phyloP scores from a whole-genome alignment of 108 stramenopile genomes.

The Pseudonitzschia multiseries region DNA sequence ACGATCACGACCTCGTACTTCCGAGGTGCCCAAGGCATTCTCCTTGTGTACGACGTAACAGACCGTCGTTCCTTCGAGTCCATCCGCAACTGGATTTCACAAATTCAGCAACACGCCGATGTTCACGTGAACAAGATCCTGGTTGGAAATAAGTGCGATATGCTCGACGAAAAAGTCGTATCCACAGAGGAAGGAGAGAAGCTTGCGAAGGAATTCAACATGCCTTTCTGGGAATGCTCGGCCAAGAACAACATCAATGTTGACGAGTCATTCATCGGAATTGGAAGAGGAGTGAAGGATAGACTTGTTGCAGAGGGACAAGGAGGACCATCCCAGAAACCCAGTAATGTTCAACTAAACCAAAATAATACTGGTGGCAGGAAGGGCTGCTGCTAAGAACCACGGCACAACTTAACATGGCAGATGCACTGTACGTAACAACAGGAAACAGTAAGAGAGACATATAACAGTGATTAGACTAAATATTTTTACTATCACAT shows the following conservation, averaged over 20 bases:
- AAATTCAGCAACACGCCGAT: slow-evolving; percentile 97
- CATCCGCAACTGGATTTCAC: slow-evolving; percentile 97
- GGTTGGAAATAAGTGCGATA: slow-evolving; percentile 99
- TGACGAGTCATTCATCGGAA: slow-evolving; percentile 82
- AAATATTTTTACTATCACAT: neutral
- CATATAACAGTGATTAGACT: neutral
- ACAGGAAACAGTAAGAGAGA: neutral
- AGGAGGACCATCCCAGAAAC: slow-evolving; percentile 59
- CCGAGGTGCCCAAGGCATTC: slow-evolving; percentile 96
- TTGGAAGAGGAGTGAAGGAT: slow-evolving; percentile 85
- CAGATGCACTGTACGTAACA: neutral
- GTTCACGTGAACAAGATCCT: slow-evolving; percentile 96
- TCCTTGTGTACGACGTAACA: slow-evolving; percentile 98
- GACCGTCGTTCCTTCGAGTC: slow-evolving; percentile 96
- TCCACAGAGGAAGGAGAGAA: slow-evolving; percentile 91
- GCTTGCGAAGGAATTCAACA: slow-evolving; percentile 92
- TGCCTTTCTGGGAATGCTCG: slow-evolving; percentile 96
- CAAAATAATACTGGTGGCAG: slow-evolving; percentile 17
- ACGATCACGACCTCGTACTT: slow-evolving; percentile 96
- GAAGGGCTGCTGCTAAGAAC: slow-evolving; percentile 34
- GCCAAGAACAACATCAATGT: slow-evolving; percentile 96
- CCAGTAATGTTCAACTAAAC: slow-evolving; percentile 21
- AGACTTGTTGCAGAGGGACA: slow-evolving; percentile 79
- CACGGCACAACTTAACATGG: neutral
- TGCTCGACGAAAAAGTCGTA: slow-evolving; percentile 92